A percentile compares a stretch with the other conserved stretches of the same genome.
phyloP scores from a whole-genome alignment of 768 basidiomycete species.

The Mycena olivaceomarginata region DNA sequence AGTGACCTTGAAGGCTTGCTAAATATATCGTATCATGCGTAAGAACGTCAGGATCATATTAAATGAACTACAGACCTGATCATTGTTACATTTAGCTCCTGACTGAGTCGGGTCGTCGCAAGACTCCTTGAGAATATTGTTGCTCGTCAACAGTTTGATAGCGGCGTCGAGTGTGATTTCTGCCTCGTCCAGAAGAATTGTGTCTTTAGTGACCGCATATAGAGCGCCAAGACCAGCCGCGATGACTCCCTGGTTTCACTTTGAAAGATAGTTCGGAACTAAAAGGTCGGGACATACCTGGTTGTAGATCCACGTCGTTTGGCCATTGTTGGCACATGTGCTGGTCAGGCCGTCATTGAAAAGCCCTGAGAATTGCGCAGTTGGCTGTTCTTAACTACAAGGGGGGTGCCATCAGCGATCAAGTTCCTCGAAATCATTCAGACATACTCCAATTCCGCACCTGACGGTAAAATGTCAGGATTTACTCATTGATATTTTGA shows the following conservation, averaged over 20 bases:
- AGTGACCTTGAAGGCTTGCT: conserved; percentile 68
- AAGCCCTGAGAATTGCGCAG: conserved; percentile 66
- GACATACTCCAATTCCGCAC: conserved; percentile 61
- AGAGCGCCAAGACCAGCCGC: conserved; percentile 72
- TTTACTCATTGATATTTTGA: not conserved
- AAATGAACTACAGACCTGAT: conserved; percentile 58
- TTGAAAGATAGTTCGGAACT: not conserved
- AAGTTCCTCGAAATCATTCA: not conserved
- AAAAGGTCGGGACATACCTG: conserved; percentile 57
- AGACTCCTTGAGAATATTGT: conserved; percentile 68
- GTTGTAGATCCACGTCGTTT: conserved; percentile 78
- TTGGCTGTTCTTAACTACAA: conserved; percentile 61
- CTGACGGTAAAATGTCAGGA: conserved; percentile 37
- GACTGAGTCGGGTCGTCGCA: conserved; percentile 67
- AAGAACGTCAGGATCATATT: not conserved
- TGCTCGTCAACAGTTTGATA: conserved; percentile 60
- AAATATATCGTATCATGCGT: not conserved
- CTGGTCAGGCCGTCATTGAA: conserved; percentile 66
- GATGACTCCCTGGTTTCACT: conserved; percentile 66
- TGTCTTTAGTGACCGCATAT: conserved; percentile 61
- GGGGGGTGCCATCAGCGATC: not conserved
- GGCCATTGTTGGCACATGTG: conserved; percentile 65
- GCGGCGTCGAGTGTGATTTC: conserved; percentile 73
- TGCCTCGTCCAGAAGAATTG: conserved; percentile 63
- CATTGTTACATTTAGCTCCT: conserved; percentile 69